Base-by-base conservation (phyloP, 352 stramenopile species). In the Pythium phragmitis region DNA sequence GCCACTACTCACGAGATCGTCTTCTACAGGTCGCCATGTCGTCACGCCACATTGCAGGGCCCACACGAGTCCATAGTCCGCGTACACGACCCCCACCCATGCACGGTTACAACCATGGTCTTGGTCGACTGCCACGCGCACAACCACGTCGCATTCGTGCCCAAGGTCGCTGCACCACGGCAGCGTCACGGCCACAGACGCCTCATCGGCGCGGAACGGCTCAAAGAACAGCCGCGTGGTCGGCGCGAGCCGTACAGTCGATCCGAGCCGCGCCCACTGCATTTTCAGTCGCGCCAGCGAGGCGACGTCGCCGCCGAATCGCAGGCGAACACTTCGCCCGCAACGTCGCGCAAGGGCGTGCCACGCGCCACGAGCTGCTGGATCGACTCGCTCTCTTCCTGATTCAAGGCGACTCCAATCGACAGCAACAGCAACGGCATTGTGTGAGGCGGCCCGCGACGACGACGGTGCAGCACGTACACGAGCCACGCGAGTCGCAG, bases 401-500 rank as follows among this genome's bases (percentile, higher is more conserved):
- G 6, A 5, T 16, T 14, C 19, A 47, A 16, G 4, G 34, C 34
- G 3, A 34, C 13, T 34, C 34, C 51, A 1, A 1, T 12, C 34
- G 36, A n/a, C n/a, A 47, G 36, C 33, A n/a, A 17, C 17, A 57
- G 30, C 43, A 49, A 28, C n/a, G 43, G 7, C 43, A 23, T 11
- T 12, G 43, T 21, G 21, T 21, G 39, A 7, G 6, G 9, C 26
- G 21, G 21, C 6, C 23, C 13, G 13, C 17, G 34, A 33, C 23
- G 34, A 19, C 36, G 51, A 23, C 34, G 21, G 19, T 48, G 34
- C 1, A 58, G 34, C 51, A 11, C 36, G 36, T 23, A 58, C 19
- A 14, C 51, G 34, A 58, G 51, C 51, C 51, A 58, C 51, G 36
- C 51, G 21, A 58, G 34, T 21, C 36, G 51, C 51, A 58, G 1